Base-by-base conservation (phyloP, 1,284 basidiomycete species). In the Termitomyces sp. region DNA sequence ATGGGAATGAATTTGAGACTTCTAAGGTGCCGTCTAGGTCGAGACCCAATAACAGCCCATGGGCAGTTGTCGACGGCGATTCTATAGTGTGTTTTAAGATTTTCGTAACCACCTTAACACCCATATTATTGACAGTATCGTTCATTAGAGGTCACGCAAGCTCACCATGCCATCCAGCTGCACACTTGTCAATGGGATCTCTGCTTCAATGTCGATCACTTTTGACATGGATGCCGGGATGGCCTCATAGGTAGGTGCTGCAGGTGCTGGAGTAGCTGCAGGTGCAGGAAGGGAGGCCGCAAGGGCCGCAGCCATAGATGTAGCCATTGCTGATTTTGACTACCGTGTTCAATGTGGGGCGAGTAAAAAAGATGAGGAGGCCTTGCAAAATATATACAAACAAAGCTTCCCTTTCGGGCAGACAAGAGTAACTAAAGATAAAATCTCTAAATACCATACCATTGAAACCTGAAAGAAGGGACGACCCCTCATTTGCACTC, bases 11-110 rank as follows among this genome's bases (percentile, higher is more conserved):
- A 76, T 98, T 97, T 61, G 92, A 92, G 46, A 98, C 83, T 74
- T 97, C 93, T 60, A 98, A 81, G 41, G 84, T 82, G 10, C 93
- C 93, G 70, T 97, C 90, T 33, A 98, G 78, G 73, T 98, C 95
- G 58, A 99, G 82, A 44, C 94, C 94, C 58, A 97, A 80, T 41
- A 98, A 75, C 54, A 96, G 79, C 56, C 94, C 94, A 65, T 92
- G 83, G 17, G 89, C 88, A 62, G 84, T 82, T 34, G 83, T 71
- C 36, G 81, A 77, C 41, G 82, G 75, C 26, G 83, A 76, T 66
- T 92, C 87, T 55, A 84, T 77, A 58, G 86, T 80, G 67, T 93
- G 88, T 75, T 97, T 96, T 66, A 95, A 79, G 58, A 98, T 95
- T 78, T 97, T 97, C 59, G 92, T 84, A 54, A 95, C 86, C 50